A percentile compares a stretch with the other conserved stretches of the same genome.
These are phyloP conservation scores for Ceratocystis lukuohia DNA, from an alignment of 2,329 filamentous ascomycete species.

Conservation along the genomic window DNA sequence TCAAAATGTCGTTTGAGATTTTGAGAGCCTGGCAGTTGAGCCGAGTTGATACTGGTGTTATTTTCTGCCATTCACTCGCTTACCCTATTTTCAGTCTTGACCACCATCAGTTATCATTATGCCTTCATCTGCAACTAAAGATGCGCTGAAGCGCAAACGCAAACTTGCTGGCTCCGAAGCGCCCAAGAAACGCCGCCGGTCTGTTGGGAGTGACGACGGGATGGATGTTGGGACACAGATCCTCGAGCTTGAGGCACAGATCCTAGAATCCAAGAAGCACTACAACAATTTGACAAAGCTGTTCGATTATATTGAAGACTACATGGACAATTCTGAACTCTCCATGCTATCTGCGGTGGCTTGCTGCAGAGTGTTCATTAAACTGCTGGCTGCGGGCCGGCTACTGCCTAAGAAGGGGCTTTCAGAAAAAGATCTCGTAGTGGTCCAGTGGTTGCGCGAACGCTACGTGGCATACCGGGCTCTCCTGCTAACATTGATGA, in stretches of 20 bases:
- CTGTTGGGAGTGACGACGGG: conserved; percentile 36
- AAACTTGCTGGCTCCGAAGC: conserved; percentile 29
- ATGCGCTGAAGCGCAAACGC: conserved; percentile 40
- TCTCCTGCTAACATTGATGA: conserved; percentile 47
- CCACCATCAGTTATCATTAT: background rate
- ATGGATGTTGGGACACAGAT: conserved; percentile 49
- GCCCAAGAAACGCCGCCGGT: conserved; percentile 39
- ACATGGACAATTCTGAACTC: conserved; percentile 38
- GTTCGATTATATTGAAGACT: conserved; percentile 41
- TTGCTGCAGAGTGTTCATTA: conserved; percentile 73
- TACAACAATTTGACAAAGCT: conserved; percentile 81
- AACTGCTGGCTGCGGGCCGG: conserved; percentile 60
- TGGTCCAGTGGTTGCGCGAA: conserved; percentile 67
- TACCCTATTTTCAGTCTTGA: background rate
- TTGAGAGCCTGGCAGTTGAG: background rate
- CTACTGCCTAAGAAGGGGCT: conserved; percentile 51
- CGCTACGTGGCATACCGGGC: conserved; percentile 58
- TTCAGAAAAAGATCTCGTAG: conserved; percentile 59
- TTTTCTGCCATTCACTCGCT: background rate
- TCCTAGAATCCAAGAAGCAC: conserved; percentile 73
- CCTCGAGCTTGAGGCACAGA: conserved; percentile 61
- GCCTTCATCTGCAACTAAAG: conserved; percentile 17
- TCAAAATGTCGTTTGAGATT: conserved; percentile 19
- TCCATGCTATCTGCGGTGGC: conserved; percentile 61
- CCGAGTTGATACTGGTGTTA: background rate